phyloP scores from a whole-genome alignment of 495 filamentous ascomycete species.

The Mytilinidion resinicola region DNA sequence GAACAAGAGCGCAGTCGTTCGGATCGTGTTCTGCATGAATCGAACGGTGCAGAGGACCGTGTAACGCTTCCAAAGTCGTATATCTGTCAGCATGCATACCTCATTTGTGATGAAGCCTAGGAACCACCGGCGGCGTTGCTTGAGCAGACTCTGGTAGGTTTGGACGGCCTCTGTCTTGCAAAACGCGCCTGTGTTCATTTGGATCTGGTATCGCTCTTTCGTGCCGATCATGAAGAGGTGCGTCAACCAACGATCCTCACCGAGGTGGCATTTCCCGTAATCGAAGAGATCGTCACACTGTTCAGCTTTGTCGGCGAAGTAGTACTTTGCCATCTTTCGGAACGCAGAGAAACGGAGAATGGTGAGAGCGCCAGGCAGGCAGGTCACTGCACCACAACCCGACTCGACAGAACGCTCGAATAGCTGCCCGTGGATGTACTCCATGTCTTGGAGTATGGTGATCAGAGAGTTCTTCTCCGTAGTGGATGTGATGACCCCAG shows the following conservation, averaged over 20 bases:
- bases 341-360: constrained; percentile 96
- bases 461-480: constrained; percentile 84
- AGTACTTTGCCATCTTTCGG: constrained; percentile 95
- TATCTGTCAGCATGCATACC: constrained; percentile 95
- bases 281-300: constrained; percentile 96
- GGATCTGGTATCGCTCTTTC: constrained; percentile 86
- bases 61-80: constrained; percentile 85
- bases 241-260: constrained; percentile 95
- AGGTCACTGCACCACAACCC: constrained; percentile 89
- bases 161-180: constrained; percentile 98
- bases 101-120: constrained; percentile 98
- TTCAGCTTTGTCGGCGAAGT: constrained; percentile 96
- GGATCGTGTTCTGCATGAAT: constrained; percentile 94
- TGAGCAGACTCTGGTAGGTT: constrained; percentile 76
- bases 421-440: constrained; percentile 95
- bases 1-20: constrained; percentile 91
- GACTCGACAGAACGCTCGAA: constrained; percentile 97
- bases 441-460: constrained; percentile 93
- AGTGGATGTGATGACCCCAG: constrained; percentile 92
- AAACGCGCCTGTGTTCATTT: constrained; percentile 94
- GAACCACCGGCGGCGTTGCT: constrained; percentile 96
- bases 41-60: constrained; percentile 82
- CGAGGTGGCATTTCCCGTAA: constrained; percentile 90
- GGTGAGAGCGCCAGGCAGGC: constrained; percentile 88
- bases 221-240: constrained; percentile 99